A percentile compares a stretch with the other conserved stretches of the same genome.
Conservation (phyloP, 805 yeast genomes). For the Barnettozyma botsteinii region DNA sequence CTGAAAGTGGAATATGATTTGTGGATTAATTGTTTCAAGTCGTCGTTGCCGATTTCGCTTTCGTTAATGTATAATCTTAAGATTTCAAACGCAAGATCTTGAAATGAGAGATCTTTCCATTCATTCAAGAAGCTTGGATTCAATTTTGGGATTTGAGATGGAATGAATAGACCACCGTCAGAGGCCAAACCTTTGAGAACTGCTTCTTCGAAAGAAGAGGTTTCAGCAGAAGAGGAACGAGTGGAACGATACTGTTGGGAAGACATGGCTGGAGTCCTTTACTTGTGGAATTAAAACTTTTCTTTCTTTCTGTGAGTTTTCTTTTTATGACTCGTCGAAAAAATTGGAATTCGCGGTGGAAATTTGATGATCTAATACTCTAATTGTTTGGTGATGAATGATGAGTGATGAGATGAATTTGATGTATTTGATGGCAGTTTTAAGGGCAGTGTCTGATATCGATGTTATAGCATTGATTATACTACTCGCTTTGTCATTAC, state of each 20-base stretch:
- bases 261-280: constrained; percentile 12
- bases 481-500: too few relatives aligned
- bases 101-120: constrained; percentile 76
- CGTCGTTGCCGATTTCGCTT: constrained; percentile 68
- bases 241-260: constrained; percentile 75
- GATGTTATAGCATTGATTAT: too few relatives aligned
- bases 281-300: neutral
- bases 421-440: too few relatives aligned
- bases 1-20: constrained; percentile 90
- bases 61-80: constrained; percentile 70
- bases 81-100: constrained; percentile 82
- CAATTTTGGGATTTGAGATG: constrained; percentile 71
- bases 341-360: too few relatives aligned
- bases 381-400: too few relatives aligned
- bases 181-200: constrained; percentile 88
- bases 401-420: too few relatives aligned
- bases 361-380: too few relatives aligned
- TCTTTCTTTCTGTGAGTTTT: neutral
- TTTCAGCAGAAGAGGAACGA: constrained; percentile 49
- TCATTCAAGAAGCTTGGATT: constrained; percentile 44
- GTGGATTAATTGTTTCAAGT: constrained; percentile 54
- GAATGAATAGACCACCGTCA: constrained; percentile 95
- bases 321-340: neutral
- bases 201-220: constrained; percentile 70
- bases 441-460: too few relatives aligned